Conservation (phyloP, 805 yeast species). For the Yamadazyma sp. region DNA sequence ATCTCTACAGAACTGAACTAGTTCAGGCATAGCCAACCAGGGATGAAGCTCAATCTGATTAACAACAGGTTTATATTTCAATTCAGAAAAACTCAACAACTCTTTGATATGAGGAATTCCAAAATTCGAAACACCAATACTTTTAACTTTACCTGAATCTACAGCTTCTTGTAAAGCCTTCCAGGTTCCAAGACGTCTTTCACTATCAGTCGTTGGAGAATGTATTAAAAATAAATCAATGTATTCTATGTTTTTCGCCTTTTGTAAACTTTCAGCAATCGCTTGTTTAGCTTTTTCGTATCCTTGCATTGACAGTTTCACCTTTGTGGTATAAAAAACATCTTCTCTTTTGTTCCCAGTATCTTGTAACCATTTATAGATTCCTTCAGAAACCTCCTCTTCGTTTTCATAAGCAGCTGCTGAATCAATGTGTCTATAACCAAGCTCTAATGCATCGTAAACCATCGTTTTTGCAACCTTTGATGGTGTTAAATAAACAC, state of each 20-base stretch:
- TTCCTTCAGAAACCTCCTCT: conserved; percentile 51
- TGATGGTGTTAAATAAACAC: conserved; percentile 9
- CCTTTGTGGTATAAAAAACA: conserved; percentile 37
- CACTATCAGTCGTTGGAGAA: conserved; percentile 44
- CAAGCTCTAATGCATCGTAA: conserved; percentile 51
- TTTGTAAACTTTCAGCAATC: conserved; percentile 25
- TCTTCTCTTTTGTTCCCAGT: conserved; percentile 15
- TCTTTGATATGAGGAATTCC: conserved; percentile 25
- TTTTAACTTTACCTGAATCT: conserved; percentile 45
- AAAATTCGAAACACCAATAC: conserved; percentile 37
- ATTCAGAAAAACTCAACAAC: conserved; percentile 17
- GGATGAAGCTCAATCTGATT: conserved; percentile 36
- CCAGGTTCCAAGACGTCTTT: conserved; percentile 53
- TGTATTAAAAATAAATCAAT: conserved; percentile 45
- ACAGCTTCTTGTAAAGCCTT: conserved; percentile 75
- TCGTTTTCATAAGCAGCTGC: conserved; percentile 71
- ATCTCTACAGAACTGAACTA: conserved; percentile 51
- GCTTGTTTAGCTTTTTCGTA: conserved; percentile 32
- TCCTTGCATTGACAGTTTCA: conserved; percentile 28
- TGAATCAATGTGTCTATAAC: conserved; percentile 73
- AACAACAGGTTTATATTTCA: conserved; percentile 27
- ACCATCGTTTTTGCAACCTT: conserved; percentile 2
- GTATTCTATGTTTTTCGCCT: conserved; percentile 32
- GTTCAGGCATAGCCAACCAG: conserved; percentile 60
- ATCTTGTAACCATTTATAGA: conserved; percentile 43